phyloP scores from a whole-genome alignment of 176 grass and related monocot genomes.

The Carex kokanica region DNA sequence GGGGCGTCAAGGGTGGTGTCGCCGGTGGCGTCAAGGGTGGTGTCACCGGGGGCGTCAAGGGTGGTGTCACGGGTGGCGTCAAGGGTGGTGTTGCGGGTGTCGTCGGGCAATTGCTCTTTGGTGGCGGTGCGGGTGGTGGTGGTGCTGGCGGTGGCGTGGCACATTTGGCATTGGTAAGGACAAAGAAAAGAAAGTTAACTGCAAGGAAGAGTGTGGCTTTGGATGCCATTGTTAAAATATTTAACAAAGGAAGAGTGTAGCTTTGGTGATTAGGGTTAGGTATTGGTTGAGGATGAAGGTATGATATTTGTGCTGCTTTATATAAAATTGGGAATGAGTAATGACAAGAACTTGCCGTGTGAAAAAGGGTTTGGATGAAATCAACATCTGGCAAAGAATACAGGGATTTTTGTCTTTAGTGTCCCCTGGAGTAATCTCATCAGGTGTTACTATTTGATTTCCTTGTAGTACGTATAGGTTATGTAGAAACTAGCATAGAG shows the following conservation, averaged over 20 bases:
- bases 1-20: too few species aligned
- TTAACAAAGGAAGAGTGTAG: background rate
- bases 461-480: background rate
- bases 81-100: background rate
- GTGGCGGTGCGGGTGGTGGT: background rate
- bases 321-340: background rate
- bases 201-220: conserved; percentile 24
- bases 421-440: background rate
- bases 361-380: background rate
- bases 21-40: too few species aligned
- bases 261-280: background rate
- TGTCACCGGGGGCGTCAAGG: too few species aligned
- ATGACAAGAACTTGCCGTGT: background rate
- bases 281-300: background rate
- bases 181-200: conserved; percentile 18
- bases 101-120: background rate
- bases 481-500: background rate
- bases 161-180: background rate
- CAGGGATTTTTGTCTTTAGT: background rate
- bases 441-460: background rate
- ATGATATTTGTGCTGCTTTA: background rate
- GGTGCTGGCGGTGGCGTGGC: background rate
- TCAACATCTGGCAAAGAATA: conserved; percentile 13
- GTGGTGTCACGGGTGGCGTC: background rate
- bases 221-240: conserved; percentile 6